Percentiles rank a stretch among this genome's conserved stretches.
These are phyloP conservation scores for Ceratobasidium sp. DNA, from an alignment of 1,284 basidiomycete species.

Conservation along the genomic window DNA sequence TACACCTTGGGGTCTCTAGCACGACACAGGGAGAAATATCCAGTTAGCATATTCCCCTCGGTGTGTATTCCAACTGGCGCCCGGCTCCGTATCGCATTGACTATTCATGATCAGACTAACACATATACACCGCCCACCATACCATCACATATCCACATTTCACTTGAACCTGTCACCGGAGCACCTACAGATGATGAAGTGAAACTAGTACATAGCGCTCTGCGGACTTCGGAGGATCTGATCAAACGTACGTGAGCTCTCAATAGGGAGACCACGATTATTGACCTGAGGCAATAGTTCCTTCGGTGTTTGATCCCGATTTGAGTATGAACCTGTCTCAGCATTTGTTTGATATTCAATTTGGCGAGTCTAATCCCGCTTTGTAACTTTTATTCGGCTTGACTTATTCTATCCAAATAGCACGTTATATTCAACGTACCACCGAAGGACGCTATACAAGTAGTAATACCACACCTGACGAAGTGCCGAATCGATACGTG, in stretches of 20 bases:
- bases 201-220: not conserved
- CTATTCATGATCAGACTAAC: not conserved
- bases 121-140: conserved; percentile 2
- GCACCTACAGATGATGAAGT: conserved; percentile 17
- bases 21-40: not conserved
- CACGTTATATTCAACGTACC: not conserved
- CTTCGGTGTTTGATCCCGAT: conserved; percentile 20
- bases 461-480: not conserved
- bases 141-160: not conserved
- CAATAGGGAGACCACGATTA: not conserved
- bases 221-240: conserved; percentile 6
- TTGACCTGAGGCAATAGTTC: not conserved
- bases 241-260: not conserved
- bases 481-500: not conserved
- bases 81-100: not conserved
- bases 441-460: not conserved
- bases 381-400: not conserved
- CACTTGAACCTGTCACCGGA: conserved; percentile 9
- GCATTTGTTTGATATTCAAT: conserved; percentile 23
- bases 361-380: not conserved
- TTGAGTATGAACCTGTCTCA: conserved; percentile 34
- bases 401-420: not conserved
- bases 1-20: not conserved
- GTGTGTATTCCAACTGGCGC: not conserved
- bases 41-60: not conserved